Conservation (phyloP, 192 early-diverging fungal species). For the Thoreauomyces humboldtii region DNA sequence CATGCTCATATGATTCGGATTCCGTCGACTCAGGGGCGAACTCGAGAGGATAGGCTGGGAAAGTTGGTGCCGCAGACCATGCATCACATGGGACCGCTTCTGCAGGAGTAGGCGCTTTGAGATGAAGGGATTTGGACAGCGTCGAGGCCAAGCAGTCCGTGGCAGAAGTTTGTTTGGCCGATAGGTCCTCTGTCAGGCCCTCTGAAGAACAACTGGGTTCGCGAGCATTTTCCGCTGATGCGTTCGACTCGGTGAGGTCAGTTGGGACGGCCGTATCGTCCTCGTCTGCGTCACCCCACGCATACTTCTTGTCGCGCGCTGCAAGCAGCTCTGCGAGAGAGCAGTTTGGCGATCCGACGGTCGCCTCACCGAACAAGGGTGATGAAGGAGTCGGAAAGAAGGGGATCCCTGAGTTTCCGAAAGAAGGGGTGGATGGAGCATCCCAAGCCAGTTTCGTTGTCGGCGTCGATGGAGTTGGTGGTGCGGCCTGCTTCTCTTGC, state of each 20-base stretch:
- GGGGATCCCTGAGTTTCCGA: constrained; percentile 1
- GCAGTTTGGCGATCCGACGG: constrained; percentile 5
- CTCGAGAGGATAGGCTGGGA: constrained; percentile 38
- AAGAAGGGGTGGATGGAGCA: not conserved
- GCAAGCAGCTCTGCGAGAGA: constrained; percentile 24
- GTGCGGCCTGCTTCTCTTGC: not conserved
- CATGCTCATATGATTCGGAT: constrained; percentile 27
- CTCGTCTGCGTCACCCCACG: constrained; percentile 35
- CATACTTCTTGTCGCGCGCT: constrained; percentile 32
- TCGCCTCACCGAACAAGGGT: constrained; percentile 4
- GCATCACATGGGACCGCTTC: not conserved
- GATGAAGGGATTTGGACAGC: not conserved
- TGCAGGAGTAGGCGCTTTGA: not conserved
- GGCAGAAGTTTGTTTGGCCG: not conserved
- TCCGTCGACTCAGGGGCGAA: constrained; percentile 24
- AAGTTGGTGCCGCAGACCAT: constrained; percentile 21
- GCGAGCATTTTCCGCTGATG: too few species aligned
- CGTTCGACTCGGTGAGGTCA: not conserved
- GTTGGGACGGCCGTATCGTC: not conserved
- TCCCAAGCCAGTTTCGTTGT: not conserved
- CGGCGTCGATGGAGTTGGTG: constrained; percentile 2
- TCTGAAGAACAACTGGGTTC: not conserved
- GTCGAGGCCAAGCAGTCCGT: not conserved
- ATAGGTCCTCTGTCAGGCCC: not conserved
- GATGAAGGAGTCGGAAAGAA: not conserved